phyloP scores from a whole-genome alignment of 2,329 filamentous ascomycete species.

The Plenodomus biglobosus region DNA sequence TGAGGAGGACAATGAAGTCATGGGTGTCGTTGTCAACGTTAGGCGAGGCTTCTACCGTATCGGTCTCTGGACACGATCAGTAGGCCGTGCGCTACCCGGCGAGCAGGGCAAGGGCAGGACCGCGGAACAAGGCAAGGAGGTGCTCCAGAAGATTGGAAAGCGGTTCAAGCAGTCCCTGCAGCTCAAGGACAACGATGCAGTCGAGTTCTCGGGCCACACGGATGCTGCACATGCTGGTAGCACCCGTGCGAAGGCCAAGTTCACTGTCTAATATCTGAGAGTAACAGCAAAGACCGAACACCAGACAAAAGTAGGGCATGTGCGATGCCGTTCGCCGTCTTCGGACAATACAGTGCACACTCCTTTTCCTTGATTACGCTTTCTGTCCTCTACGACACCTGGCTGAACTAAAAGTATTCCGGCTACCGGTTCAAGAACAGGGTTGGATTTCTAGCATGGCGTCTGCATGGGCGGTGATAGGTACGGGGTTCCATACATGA shows the following conservation, averaged over 20 bases:
- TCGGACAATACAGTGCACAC: slow-evolving; percentile 11
- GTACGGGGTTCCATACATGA: slow-evolving; percentile 32
- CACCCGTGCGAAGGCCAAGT: slow-evolving; percentile 94
- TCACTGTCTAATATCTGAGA: slow-evolving; percentile 64
- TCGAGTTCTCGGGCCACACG: slow-evolving; percentile 97
- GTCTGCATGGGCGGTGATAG: slow-evolving; percentile 43
- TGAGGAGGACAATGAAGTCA: slow-evolving; percentile 93
- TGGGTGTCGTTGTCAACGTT: slow-evolving; percentile 99
- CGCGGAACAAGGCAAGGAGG: slow-evolving; percentile 79
- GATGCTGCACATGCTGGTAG: slow-evolving; percentile 91
- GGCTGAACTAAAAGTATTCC: slow-evolving; percentile 32
- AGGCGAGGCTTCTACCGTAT: slow-evolving; percentile 98
- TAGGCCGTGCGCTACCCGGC: slow-evolving; percentile 77
- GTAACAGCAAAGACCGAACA: background rate
- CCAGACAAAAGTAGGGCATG: background rate
- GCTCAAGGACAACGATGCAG: slow-evolving; percentile 71
- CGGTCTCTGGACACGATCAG: slow-evolving; percentile 94
- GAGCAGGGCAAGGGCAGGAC: slow-evolving; percentile 77
- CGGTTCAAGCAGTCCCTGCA: slow-evolving; percentile 92
- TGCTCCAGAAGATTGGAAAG: slow-evolving; percentile 79
- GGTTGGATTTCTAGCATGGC: slow-evolving; percentile 42
- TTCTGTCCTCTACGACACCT: slow-evolving; percentile 22
- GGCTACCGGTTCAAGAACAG: slow-evolving; percentile 30
- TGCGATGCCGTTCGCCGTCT: slow-evolving; percentile 3
- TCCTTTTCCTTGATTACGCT: slow-evolving; percentile 11